Conservation (phyloP, 169 alveolate genomes). For the Eimeria sp. region DNA sequence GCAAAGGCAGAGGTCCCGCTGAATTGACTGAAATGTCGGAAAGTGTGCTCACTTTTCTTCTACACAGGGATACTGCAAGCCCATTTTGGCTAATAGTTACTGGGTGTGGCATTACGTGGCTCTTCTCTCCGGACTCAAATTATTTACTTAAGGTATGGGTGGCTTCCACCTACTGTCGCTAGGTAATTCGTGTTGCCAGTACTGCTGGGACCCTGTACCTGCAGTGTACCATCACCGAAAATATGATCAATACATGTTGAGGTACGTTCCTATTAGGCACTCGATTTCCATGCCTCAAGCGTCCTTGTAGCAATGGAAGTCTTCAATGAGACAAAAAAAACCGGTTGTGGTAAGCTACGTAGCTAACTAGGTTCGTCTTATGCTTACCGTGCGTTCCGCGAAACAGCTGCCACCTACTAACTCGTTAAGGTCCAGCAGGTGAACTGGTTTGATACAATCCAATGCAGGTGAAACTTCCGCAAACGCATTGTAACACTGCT, state of each 20-base stretch:
- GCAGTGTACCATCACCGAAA: not conserved
- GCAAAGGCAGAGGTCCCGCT: not conserved
- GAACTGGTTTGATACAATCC: not conserved
- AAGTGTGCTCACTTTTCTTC: not conserved
- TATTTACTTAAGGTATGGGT: conserved; percentile 33
- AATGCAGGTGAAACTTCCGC: not conserved
- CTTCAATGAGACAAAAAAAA: not conserved
- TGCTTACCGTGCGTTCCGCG: not conserved
- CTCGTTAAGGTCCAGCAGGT: not conserved
- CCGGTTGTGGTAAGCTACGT: conserved; percentile 7
- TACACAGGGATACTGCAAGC: conserved; percentile 9
- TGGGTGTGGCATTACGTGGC: conserved; percentile 65
- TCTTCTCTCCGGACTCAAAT: conserved; percentile 11
- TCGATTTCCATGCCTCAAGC: conserved; percentile 48
- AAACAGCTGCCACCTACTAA: not conserved
- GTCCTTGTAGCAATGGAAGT: conserved; percentile 51
- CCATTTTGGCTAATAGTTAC: conserved; percentile 44
- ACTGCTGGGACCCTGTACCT: not conserved
- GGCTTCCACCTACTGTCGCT: not conserved
- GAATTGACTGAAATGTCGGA: not conserved
- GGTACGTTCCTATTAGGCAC: conserved; percentile 5
- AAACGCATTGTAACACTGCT: not conserved
- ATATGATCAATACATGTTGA: not conserved
- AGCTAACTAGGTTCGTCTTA: not conserved
- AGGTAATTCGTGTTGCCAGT: not conserved